Conservation (phyloP, 1,139 yeast genomes). For the Lodderomyces parapsilosis region DNA sequence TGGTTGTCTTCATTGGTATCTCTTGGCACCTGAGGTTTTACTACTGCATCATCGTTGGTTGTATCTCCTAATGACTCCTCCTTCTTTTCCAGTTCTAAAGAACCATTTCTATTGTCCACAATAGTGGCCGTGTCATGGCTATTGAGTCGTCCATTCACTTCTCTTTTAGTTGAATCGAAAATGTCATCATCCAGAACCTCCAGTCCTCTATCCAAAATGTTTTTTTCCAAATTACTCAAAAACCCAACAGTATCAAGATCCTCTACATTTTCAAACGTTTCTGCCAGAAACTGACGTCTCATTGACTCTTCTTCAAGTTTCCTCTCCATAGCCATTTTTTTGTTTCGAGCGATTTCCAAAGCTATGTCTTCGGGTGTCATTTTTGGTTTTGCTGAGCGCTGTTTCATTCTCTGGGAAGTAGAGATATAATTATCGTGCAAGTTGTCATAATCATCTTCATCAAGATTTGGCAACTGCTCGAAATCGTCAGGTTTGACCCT, state of each 20-base stretch:
- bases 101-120: not conserved
- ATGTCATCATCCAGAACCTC: conserved; percentile 1
- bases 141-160: not conserved
- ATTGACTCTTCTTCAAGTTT: conserved; percentile 16
- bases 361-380: conserved; percentile 50
- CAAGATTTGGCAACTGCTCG: conserved; percentile 28
- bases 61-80: not conserved
- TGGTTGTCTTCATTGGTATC: conserved; percentile 5
- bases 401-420: conserved; percentile 35
- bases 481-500: conserved; percentile 23
- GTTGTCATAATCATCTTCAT: conserved; percentile 28
- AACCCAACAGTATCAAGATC: conserved; percentile 63
- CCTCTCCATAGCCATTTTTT: not conserved
- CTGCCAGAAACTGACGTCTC: conserved; percentile 7
- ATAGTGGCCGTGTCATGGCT: no score
- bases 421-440: conserved; percentile 49
- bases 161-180: not conserved
- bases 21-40: conserved; percentile 1
- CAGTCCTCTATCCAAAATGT: conserved; percentile 8
- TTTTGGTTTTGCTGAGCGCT: conserved; percentile 14
- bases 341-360: conserved; percentile 29
- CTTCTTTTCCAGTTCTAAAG: no score
- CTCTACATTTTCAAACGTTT: conserved; percentile 28
- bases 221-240: conserved; percentile 35
- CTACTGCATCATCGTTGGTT: not conserved